A percentile compares a stretch with the other conserved stretches of the same genome.
These are phyloP conservation scores for Neurospora sp. DNA, from an alignment of 495 filamentous ascomycete species.

Conservation along the genomic window DNA sequence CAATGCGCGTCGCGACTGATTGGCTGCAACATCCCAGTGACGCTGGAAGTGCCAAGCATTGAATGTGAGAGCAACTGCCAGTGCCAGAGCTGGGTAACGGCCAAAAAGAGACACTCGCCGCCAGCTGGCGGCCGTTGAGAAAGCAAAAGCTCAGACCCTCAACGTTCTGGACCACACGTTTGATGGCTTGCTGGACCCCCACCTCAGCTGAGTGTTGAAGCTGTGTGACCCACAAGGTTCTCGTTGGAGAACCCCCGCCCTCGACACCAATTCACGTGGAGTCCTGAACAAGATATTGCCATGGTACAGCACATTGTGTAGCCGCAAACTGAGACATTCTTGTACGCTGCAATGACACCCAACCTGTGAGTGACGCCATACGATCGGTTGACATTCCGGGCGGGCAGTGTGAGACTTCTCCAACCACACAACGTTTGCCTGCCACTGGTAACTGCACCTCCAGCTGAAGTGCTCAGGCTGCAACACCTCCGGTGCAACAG, in stretches of 20 bases:
- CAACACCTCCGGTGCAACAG: background rate
- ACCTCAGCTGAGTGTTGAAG: background rate
- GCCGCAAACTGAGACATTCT: background rate
- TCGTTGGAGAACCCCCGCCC: background rate
- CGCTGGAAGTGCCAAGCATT: background rate
- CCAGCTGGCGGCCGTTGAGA: background rate
- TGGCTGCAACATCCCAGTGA: background rate
- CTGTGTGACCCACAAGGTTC: background rate
- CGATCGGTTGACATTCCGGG: background rate
- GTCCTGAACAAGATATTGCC: background rate
- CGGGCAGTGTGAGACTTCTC: background rate
- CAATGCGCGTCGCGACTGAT: background rate
- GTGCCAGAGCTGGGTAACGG: background rate
- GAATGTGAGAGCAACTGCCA: background rate
- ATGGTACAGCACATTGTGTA: background rate
- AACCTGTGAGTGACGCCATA: background rate
- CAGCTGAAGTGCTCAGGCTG: background rate
- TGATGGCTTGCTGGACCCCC: background rate
- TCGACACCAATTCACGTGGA: background rate
- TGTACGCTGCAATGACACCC: background rate
- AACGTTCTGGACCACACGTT: background rate
- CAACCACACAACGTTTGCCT: background rate
- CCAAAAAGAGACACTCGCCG: background rate
- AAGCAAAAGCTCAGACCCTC: background rate
- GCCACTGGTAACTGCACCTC: background rate